Conservation (phyloP, 805 yeast species). For the Sungouiozyma ichnusensis region DNA sequence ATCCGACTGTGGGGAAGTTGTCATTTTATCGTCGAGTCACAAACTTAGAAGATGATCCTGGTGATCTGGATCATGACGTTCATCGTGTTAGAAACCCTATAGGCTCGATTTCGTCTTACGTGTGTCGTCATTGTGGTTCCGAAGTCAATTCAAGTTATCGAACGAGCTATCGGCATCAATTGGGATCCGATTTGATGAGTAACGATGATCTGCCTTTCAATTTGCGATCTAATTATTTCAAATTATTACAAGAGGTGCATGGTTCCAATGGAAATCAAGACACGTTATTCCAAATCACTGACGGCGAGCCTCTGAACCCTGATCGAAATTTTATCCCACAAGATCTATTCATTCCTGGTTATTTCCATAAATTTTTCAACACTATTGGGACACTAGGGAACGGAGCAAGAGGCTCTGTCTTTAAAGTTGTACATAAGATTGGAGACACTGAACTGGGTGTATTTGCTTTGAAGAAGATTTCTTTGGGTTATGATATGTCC, state of each 20-base stretch:
- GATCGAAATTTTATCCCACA: constrained; percentile 30
- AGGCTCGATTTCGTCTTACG: constrained; percentile 16
- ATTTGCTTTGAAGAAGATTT: constrained; percentile 77
- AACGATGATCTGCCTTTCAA: not conserved
- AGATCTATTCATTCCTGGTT: constrained; percentile 69
- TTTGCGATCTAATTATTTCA: constrained; percentile 2
- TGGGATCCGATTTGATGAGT: not conserved
- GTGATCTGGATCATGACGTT: too few relatives aligned
- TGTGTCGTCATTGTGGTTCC: constrained; percentile 26
- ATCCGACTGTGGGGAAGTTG: constrained; percentile 19
- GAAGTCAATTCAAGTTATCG: constrained; percentile 9
- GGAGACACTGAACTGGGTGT: constrained; percentile 64
- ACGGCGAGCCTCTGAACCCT: not conserved
- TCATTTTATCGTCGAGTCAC: constrained; percentile 15
- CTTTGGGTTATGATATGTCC: constrained; percentile 67
- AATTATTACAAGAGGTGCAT: constrained; percentile 1
- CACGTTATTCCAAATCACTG: not conserved
- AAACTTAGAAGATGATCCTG: constrained; percentile 2
- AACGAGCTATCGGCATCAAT: not conserved
- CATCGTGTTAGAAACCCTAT: not conserved
- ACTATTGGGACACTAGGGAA: constrained; percentile 55
- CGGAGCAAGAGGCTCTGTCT: constrained; percentile 81
- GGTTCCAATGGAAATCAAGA: not conserved
- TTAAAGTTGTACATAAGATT: constrained; percentile 66
- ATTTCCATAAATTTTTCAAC: constrained; percentile 62